phyloP scores from a whole-genome alignment of 257 asterid genomes.

The Rehmannia glutinosa region DNA sequence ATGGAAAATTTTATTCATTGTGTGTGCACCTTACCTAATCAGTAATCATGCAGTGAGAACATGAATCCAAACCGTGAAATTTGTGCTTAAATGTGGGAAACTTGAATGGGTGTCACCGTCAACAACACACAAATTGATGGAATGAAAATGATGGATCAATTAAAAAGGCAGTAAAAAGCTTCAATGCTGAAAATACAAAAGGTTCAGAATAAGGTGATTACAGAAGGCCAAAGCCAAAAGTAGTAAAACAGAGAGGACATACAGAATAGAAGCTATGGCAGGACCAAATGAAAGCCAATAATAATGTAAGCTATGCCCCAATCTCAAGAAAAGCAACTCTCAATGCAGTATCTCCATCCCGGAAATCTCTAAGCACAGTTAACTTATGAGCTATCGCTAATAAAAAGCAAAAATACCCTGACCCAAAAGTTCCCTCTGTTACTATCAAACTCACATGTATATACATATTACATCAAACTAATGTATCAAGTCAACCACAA shows the following conservation, averaged over 20 bases:
- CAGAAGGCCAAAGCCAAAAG: neutral
- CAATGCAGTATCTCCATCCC: neutral
- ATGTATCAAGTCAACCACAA: neutral
- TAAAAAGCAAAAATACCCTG: neutral
- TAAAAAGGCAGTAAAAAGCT: neutral
- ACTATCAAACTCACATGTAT: neutral
- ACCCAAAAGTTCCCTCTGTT: neutral
- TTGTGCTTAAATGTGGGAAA: neutral
- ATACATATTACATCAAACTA: neutral
- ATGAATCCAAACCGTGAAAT: neutral
- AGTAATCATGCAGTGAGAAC: neutral
- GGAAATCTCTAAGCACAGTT: conserved; percentile 1
- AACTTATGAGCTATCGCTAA: neutral
- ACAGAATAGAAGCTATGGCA: neutral
- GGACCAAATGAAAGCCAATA: neutral
- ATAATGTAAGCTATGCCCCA: neutral
- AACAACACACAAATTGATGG: neutral
- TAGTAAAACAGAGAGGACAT: neutral
- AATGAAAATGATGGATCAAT: neutral
- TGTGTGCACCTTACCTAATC: neutral
- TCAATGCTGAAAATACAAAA: neutral
- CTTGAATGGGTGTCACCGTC: neutral
- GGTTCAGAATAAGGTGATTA: neutral
- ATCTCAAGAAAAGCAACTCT: neutral
- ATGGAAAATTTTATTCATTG: neutral